A percentile compares a stretch with the other conserved stretches of the same genome.
Evolutionary conservation across 2,329 filamentous ascomycete genomes (phyloP).

Genomic region (Trichothecium sympodiale): DNA sequence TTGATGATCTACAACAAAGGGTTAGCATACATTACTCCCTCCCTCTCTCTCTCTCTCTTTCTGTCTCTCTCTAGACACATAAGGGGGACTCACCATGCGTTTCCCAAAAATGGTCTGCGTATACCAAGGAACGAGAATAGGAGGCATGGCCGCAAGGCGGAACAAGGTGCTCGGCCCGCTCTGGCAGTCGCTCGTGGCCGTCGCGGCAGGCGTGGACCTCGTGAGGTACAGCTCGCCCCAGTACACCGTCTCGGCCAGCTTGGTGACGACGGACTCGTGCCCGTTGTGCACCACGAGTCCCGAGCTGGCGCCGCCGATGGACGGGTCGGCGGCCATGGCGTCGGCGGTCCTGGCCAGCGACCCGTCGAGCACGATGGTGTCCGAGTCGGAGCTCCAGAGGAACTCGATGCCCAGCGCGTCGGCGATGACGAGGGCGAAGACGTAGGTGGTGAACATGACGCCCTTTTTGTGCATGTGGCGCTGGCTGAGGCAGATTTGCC

Average conservation of each 20-base stretch:
- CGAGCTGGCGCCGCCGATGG: constrained; percentile 13
- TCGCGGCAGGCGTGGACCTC: constrained; percentile 10
- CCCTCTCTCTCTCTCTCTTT: too few species aligned
- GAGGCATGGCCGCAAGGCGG: constrained; percentile 11
- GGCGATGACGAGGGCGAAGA: constrained; percentile 13
- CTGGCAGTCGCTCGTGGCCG: constrained; percentile 14
- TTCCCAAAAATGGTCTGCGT: constrained; percentile 12
- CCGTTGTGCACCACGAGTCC: constrained; percentile 13
- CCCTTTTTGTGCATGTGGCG: constrained; percentile 15
- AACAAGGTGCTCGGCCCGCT: constrained; percentile 14
- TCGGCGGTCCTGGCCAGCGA: constrained; percentile 11
- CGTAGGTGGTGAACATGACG: constrained; percentile 15
- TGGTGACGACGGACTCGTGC: constrained; percentile 9
- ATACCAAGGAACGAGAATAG: constrained; percentile 14
- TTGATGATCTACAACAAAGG: constrained; percentile 11
- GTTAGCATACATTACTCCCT: too few species aligned
- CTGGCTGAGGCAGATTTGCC: constrained; percentile 12
- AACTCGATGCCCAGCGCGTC: constrained; percentile 13
- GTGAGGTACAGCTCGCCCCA: constrained; percentile 15
- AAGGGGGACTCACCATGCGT: constrained; percentile 9
- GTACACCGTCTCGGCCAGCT: constrained; percentile 12
- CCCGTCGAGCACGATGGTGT: constrained; percentile 11
- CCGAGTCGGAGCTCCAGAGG: constrained; percentile 15
- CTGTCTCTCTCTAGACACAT: background rate
- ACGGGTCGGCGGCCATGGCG: constrained; percentile 9